Evolutionary conservation across 2,329 filamentous ascomycete genomes (phyloP).

Genomic region (Fusarium sp.): DNA sequence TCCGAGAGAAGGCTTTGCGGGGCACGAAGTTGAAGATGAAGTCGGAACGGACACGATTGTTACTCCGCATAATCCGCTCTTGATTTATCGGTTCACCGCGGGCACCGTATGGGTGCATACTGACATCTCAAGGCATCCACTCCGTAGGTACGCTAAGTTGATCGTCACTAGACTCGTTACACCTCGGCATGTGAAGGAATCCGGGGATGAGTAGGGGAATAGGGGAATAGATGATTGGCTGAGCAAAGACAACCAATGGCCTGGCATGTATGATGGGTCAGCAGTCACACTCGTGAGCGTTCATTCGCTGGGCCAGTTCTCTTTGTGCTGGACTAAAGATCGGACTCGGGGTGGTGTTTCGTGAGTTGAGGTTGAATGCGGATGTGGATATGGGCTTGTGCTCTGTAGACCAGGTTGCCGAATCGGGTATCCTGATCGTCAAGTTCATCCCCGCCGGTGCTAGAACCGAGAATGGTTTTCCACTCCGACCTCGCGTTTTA

Average conservation of each 20-base stretch:
- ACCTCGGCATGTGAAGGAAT: conserved; percentile 23
- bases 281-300: not conserved
- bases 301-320: not conserved
- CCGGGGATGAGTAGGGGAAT: not conserved
- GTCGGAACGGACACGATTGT: not conserved
- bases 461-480: not conserved
- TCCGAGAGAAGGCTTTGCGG: not conserved
- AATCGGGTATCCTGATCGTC: conserved; percentile 34
- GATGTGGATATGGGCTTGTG: not conserved
- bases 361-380: not conserved
- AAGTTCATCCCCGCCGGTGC: conserved; percentile 6
- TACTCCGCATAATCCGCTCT: not conserved
- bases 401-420: conserved; percentile 9
- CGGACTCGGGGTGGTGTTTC: not conserved
- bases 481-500: not conserved
- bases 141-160: not conserved
- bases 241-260: not conserved
- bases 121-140: not conserved
- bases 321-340: not conserved
- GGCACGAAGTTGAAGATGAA: not conserved
- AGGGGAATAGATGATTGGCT: conserved; percentile 11
- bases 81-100: conserved; percentile 15
- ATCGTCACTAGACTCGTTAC: not conserved
- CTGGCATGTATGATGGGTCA: not conserved
- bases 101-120: conserved; percentile 2